Base-by-base conservation (phyloP, 495 filamentous ascomycete species). In the Podospora pseudocomata region DNA sequence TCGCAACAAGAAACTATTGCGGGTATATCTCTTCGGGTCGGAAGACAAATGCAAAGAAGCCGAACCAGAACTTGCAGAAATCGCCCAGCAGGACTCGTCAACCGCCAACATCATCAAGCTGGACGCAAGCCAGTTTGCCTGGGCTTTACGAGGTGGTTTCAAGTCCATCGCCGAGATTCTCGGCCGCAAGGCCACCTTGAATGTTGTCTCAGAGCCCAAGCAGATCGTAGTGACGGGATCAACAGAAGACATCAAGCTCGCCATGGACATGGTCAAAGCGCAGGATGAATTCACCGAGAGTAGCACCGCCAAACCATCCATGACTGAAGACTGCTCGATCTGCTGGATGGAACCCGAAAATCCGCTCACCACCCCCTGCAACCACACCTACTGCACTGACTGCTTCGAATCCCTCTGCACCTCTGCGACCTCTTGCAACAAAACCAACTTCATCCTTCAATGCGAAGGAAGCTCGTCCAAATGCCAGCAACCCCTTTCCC, bases 361-460 rank as follows among this genome's bases (percentile, higher is more conserved):
- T 34, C 74, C 81, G 1, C 54, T 82, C 13, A 67, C 58, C 11
- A 81, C 80, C 13, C 18, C 56, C 6, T 86, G 84, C 67, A 66
- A 66, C 3, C 84, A 86, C 67, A 60, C 66, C 13, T 86, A 85
- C 70, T 85, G 83, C 73, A 68, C 69, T 0, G 76, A 78, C n/a
- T 85, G 83, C 64, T 82, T 85, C 64, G 68, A 73, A 4, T 62
- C 72, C 20, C 62, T 80, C 26, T 80, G 80, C 61, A 65, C 71
- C 44, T 75, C 80, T 3, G 67, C 67, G 34, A 60, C 30, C 4
- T 68, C 65, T 5, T 63, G 62, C 20, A 23, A 1, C n/a, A 58
- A 58, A 9, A n/a, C 55, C 13, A 68, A 72, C 23, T 64, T 67
- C 7, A 15, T 27, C n/a, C 65, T 84, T 5, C 53, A 19, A 5